A percentile compares a stretch with the other conserved stretches of the same genome.
Evolutionary conservation across 495 filamentous ascomycete genomes (phyloP).

Genomic region (Hyaloscypha bicolor): DNA sequence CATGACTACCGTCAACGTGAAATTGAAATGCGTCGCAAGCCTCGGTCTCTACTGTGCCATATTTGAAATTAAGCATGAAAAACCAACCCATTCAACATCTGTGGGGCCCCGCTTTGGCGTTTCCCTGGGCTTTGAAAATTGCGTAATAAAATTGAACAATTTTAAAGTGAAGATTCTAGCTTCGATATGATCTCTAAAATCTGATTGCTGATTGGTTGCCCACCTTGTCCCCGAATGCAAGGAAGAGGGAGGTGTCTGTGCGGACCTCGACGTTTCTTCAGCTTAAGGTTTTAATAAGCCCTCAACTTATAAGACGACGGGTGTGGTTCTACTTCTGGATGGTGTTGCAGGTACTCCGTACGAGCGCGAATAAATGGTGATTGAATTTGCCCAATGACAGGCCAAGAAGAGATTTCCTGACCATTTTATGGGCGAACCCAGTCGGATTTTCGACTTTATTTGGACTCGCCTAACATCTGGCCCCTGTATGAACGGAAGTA

Average conservation of each 20-base stretch:
- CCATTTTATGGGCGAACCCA: neutral
- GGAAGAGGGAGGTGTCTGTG: neutral
- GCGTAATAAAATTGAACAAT: neutral
- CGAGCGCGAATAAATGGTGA: neutral
- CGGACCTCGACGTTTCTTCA: neutral
- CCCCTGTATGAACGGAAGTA: neutral
- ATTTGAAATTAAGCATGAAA: constrained; percentile 1
- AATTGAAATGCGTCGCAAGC: constrained; percentile 1
- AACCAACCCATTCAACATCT: neutral
- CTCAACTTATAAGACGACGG: neutral
- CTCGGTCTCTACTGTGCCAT: neutral
- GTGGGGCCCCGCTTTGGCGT: neutral
- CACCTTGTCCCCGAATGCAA: neutral
- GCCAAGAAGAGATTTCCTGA: neutral
- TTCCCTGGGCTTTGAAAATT: neutral
- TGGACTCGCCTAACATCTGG: neutral
- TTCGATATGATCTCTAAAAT: neutral
- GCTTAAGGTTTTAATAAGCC: too few species aligned
- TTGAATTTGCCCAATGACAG: neutral
- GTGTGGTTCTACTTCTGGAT: neutral
- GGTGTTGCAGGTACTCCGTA: neutral
- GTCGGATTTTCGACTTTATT: neutral
- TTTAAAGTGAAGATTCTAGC: neutral
- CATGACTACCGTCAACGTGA: neutral
- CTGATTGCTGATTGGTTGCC: neutral